Evolutionary conservation across 495 filamentous ascomycete species (phyloP).

Genomic region (Aspergillus biplanus): DNA sequence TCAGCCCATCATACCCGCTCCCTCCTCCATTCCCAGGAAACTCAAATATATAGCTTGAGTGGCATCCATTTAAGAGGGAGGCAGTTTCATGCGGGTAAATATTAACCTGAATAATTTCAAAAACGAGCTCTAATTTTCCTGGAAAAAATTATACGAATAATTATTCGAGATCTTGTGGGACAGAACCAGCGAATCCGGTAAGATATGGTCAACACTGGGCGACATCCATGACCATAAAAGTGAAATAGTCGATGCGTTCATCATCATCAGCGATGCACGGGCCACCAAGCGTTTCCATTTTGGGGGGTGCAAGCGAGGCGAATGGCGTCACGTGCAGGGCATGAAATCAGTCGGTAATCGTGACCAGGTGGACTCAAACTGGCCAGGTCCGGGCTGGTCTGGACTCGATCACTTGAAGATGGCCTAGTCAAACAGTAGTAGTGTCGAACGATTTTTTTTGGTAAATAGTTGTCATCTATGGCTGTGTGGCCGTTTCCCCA

Average conservation of each 20-base stretch:
- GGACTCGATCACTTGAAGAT: neutral
- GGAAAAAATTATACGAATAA: neutral
- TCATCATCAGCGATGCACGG: constrained; percentile 15
- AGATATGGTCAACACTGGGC: too few species aligned
- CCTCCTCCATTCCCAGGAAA: neutral
- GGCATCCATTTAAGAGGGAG: too few species aligned
- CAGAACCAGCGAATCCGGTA: neutral
- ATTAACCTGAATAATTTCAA: too few species aligned
- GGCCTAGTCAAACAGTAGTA: too few species aligned
- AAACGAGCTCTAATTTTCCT: too few species aligned
- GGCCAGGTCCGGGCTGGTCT: neutral
- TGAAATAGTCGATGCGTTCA: constrained; percentile 19
- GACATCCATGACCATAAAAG: neutral
- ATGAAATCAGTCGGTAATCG: neutral
- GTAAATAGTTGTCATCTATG: too few species aligned
- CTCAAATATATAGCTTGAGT: neutral
- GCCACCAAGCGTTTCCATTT: constrained; percentile 17
- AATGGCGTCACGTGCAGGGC: neutral
- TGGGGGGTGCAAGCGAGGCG: constrained; percentile 19
- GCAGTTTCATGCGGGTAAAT: too few species aligned
- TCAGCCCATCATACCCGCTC: neutral
- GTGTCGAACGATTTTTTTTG: too few species aligned
- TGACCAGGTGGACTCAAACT: neutral
- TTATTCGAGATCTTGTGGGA: neutral
- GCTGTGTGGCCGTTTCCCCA: too few species aligned